Evolutionary conservation across 768 basidiomycete genomes (phyloP), one percentile per base, ranked within the genome.

Genomic region (Arthromyces matolae): DNA sequence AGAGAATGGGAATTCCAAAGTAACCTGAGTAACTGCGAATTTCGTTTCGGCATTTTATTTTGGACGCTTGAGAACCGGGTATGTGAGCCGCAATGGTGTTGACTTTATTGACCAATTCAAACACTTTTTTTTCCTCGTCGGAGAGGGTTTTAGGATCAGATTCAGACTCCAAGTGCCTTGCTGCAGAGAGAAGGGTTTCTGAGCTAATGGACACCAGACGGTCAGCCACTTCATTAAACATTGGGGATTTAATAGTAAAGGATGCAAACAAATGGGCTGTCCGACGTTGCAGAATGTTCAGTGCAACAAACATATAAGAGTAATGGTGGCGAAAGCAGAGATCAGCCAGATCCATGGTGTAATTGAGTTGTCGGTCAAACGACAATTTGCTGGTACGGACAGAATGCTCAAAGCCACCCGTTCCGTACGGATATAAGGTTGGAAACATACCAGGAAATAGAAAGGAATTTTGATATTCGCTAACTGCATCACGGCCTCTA

Each of bases 161-260:
- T 8, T 63, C 65, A 13, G 24, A 18, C 8, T 57, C 32, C 0
- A 69, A 14, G 14, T 51, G 35, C 7, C 64, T 56, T 9, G 63
- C 28, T 0, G 68, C 64, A 5, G 28, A n/a, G 14, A 59, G 45
- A 86, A 52, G 83, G 86, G 62, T 71, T 87, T 8, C 86, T 86
- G 60, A 82, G 87, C 62, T 71, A 85, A 10, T 88, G 12, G 43
- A 40, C 0, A 51, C 50, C 36, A 73, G 60, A 1, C 50, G 43
- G 0, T 34, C 9, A 0, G 70, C 68, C 24, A 70, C 41, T 8
- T 12, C 1, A 4, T 47, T 23, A 60, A 71, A 73, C 1, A 49
- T 33, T 0, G 32, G 6, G 18, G 44, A 44, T 24, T 63, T 61
- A 0, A 69, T 61, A 19, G 63, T 65, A 0, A 74, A 40, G 41